A percentile compares a stretch with the other conserved stretches of the same genome.
phyloP scores from a whole-genome alignment of 2,329 filamentous ascomycete genomes.

The Pestalotiopsis sp. region DNA sequence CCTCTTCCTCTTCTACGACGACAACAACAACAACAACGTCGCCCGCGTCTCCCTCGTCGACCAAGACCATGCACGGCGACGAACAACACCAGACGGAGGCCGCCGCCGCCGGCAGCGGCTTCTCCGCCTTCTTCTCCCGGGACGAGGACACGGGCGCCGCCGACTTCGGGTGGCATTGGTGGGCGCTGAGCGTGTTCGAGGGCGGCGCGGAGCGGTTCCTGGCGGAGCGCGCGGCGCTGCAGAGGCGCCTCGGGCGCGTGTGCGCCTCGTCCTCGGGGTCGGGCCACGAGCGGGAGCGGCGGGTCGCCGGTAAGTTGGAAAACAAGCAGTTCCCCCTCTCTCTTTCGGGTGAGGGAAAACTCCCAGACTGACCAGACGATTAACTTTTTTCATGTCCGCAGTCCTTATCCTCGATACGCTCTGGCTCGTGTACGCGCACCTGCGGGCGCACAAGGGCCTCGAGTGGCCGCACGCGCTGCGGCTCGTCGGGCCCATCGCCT shows the following conservation, averaged over 20 bases:
- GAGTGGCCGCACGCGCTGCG: slow-evolving; percentile 1
- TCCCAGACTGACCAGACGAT: too few relatives aligned
- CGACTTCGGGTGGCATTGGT: slow-evolving; percentile 6
- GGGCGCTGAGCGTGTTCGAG: slow-evolving; percentile 3
- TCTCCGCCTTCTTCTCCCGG: neutral
- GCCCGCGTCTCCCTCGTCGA: too few relatives aligned
- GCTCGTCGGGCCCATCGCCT: neutral
- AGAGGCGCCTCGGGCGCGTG: neutral
- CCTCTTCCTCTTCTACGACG: neutral
- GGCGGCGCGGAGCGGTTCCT: neutral
- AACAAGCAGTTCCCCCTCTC: too few relatives aligned
- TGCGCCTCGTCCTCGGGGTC: neutral
- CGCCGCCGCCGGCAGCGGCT: neutral
- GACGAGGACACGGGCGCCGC: neutral
- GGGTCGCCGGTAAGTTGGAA: neutral
- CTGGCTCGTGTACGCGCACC: neutral
- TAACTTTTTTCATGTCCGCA: too few relatives aligned
- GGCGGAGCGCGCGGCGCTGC: neutral
- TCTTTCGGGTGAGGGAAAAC: too few relatives aligned
- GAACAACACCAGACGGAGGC: neutral
- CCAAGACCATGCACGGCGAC: neutral
- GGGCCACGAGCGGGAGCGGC: neutral
- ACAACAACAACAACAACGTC: neutral
- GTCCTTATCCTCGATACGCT: neutral
- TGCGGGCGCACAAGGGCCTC: neutral